Conservation (phyloP, 805 yeast genomes). For the Saturnispora saitoi region DNA sequence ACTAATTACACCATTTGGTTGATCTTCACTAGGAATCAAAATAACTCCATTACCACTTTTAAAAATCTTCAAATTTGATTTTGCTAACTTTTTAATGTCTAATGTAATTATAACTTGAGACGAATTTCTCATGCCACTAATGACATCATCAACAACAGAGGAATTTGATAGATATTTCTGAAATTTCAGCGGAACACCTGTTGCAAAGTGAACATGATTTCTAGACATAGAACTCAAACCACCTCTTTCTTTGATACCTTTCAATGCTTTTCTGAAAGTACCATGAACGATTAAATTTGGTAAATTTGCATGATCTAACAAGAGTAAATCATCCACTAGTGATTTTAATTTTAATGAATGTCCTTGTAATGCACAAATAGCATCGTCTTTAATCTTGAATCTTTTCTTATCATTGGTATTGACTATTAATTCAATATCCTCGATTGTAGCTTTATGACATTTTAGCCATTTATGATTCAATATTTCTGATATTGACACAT, state of each 20-base stretch:
- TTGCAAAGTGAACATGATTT: conserved; percentile 81
- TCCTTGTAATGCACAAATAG: conserved; percentile 89
- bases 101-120: conserved; percentile 55
- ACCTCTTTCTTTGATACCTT: conserved; percentile 38
- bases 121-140: conserved; percentile 67
- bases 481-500: conserved; percentile 44
- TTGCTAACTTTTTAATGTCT: conserved; percentile 41
- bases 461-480: conserved; percentile 52
- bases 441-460: conserved; percentile 42
- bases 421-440: conserved; percentile 57
- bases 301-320: conserved; percentile 27
- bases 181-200: conserved; percentile 36
- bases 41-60: conserved; percentile 70
- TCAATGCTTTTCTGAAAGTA: conserved; percentile 45
- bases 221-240: conserved; percentile 65
- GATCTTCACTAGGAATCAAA: conserved; percentile 49
- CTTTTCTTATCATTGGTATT: conserved; percentile 61
- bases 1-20: conserved; percentile 37
- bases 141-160: conserved; percentile 25
- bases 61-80: conserved; percentile 42
- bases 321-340: conserved; percentile 11
- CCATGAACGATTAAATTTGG: conserved; percentile 71
- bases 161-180: conserved; percentile 12
- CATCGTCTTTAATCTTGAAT: conserved; percentile 36
- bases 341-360: conserved; percentile 47